phyloP scores from a whole-genome alignment of 352 stramenopile genomes.

The Phytophthora crassamura region DNA sequence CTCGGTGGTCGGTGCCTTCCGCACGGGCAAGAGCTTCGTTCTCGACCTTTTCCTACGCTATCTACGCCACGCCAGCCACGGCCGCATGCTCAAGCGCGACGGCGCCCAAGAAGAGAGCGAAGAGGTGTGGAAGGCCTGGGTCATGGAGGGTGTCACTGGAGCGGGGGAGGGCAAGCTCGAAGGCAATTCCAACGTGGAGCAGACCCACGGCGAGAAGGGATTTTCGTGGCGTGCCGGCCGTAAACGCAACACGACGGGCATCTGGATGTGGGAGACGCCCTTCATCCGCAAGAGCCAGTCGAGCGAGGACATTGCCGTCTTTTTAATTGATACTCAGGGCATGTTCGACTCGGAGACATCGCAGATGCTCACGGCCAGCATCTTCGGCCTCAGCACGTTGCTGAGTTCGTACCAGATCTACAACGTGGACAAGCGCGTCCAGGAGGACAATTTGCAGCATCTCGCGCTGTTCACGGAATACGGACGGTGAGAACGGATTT shows the following conservation, averaged over 20 bases:
- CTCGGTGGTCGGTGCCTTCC: constrained; percentile 98
- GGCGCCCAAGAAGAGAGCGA: constrained; percentile 49
- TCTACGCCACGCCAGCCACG: constrained; percentile 81
- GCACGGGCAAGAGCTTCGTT: constrained; percentile 99
- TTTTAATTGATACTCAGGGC: constrained; percentile 99
- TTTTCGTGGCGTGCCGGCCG: constrained; percentile 97
- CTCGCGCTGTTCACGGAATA: constrained; percentile 99
- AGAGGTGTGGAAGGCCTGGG: constrained; percentile 73
- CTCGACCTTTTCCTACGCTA: constrained; percentile 98
- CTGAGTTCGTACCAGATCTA: constrained; percentile 99
- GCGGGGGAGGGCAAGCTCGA: constrained; percentile 71
- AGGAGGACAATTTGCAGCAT: constrained; percentile 99
- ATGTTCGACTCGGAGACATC: constrained; percentile 99
- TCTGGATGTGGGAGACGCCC: constrained; percentile 99
- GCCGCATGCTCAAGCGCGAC: constrained; percentile 53
- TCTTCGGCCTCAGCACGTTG: constrained; percentile 98
- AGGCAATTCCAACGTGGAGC: constrained; percentile 86
- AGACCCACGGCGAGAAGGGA: constrained; percentile 79
- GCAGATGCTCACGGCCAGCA: constrained; percentile 98
- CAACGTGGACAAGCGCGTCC: constrained; percentile 99
- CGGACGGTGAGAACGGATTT: constrained; percentile 89
- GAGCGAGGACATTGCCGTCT: constrained; percentile 93
- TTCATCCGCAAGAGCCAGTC: constrained; percentile 93
- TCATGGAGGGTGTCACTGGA: constrained; percentile 61
- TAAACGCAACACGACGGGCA: constrained; percentile 98